Conservation (phyloP, 345 rosid species). For the Dimocarpus longan region DNA sequence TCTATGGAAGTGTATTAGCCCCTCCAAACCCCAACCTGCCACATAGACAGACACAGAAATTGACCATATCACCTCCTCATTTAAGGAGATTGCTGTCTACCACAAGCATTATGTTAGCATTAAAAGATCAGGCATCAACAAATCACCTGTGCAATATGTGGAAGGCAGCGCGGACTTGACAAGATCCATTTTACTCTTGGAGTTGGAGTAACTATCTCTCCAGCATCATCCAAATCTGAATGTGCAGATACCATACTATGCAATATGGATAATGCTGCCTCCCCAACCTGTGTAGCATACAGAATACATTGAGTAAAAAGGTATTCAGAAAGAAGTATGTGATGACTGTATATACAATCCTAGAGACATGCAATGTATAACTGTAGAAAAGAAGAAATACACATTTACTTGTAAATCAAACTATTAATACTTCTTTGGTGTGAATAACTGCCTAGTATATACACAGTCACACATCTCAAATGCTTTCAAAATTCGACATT, state of each 20-base stretch:
- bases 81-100: neutral
- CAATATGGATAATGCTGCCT: conserved; percentile 86
- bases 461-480: neutral
- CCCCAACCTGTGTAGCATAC: conserved; percentile 69
- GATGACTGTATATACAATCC: neutral
- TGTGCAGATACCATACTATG: conserved; percentile 99
- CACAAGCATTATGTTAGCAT: neutral
- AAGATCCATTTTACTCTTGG: conserved; percentile 93
- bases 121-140: conserved; percentile 6
- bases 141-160: conserved; percentile 95
- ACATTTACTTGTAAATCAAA: conserved; percentile 1
- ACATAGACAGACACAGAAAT: neutral
- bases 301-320: conserved; percentile 25
- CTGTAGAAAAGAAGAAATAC: neutral
- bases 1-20: neutral
- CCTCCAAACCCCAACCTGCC: neutral
- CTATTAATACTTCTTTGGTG: conserved; percentile 6
- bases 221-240: conserved; percentile 99
- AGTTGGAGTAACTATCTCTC: conserved; percentile 99
- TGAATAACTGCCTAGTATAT: conserved; percentile 9
- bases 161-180: conserved; percentile 97
- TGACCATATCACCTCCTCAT: neutral
- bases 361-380: neutral
- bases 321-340: conserved; percentile 2
- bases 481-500: neutral